Conservation (phyloP, 1,284 basidiomycete genomes). For the Jaminaea rosea region DNA sequence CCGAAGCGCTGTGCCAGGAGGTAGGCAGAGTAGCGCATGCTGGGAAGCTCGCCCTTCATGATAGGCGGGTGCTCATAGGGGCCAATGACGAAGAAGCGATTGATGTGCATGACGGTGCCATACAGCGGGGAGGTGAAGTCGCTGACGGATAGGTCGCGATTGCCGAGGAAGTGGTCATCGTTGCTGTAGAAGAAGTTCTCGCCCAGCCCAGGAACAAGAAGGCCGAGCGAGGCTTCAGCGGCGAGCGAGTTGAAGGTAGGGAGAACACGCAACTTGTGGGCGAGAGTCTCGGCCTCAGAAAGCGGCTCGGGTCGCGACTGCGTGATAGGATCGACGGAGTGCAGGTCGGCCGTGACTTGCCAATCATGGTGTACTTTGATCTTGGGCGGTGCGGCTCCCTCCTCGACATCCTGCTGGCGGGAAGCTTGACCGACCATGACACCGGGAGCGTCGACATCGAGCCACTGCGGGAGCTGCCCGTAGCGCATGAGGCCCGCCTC, state of each 20-base stretch:
- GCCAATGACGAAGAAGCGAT: conserved; percentile 1
- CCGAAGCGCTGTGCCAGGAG: conserved; percentile 27
- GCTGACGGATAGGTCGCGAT: conserved; percentile 5
- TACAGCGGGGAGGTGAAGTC: conserved; percentile 25
- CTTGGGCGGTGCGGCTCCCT: not conserved
- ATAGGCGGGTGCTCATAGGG: not conserved
- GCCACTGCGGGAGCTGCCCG: conserved; percentile 8
- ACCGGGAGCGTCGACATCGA: not conserved
- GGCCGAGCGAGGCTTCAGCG: conserved; percentile 21
- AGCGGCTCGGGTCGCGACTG: not conserved
- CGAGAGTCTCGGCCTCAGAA: conserved; percentile 1
- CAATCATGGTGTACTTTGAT: conserved; percentile 5
- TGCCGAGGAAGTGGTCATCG: conserved; percentile 29
- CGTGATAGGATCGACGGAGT: not conserved
- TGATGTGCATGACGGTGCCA: conserved; percentile 23
- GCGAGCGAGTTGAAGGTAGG: conserved; percentile 36
- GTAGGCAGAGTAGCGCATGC: not conserved
- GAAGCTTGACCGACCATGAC: not conserved
- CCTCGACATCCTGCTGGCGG: not conserved
- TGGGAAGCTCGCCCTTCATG: not conserved
- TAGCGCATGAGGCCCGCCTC: not conserved
- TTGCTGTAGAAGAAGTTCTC: conserved; percentile 25
- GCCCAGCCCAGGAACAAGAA: conserved; percentile 8
- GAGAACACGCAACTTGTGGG: conserved; percentile 16
- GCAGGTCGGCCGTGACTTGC: not conserved